Evolutionary conservation across 805 yeast species (phyloP).

Genomic region (Candida stauntonica): DNA sequence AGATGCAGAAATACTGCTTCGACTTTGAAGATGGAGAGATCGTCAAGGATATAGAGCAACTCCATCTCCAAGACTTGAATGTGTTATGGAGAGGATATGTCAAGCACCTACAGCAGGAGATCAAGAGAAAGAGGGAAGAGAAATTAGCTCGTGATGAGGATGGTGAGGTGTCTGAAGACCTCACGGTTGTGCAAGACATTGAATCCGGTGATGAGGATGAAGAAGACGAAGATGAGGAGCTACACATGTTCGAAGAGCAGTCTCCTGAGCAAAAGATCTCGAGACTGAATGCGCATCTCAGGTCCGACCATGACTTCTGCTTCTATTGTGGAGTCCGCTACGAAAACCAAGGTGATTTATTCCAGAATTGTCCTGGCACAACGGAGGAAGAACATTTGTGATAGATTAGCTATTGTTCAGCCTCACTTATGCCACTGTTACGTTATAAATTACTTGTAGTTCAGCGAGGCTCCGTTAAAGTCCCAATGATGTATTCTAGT

Average conservation of each 20-base stretch:
- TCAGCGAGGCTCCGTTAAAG: too few species aligned
- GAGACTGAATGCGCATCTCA: constrained; percentile 34
- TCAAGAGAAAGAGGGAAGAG: constrained; percentile 11
- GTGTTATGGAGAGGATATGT: constrained; percentile 41
- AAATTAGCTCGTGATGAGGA: constrained; percentile 7
- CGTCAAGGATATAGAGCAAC: constrained; percentile 18
- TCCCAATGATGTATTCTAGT: too few species aligned
- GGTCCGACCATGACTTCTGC: constrained; percentile 41
- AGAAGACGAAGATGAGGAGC: constrained; percentile 27
- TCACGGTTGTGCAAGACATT: constrained; percentile 1
- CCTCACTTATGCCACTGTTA: too few species aligned
- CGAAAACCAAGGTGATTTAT: constrained; percentile 35
- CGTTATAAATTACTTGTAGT: too few species aligned
- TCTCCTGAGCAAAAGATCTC: constrained; percentile 28
- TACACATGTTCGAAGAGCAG: constrained; percentile 27
- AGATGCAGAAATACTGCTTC: constrained; percentile 39
- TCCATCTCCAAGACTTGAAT: constrained; percentile 32
- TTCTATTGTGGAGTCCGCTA: constrained; percentile 46
- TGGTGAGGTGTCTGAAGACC: background rate
- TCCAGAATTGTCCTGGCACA: constrained; percentile 45
- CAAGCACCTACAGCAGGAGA: constrained; percentile 11
- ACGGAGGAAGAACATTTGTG: constrained; percentile 39
- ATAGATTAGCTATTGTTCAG: background rate
- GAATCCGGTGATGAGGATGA: constrained; percentile 12
- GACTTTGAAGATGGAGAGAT: constrained; percentile 34